Percentiles rank a stretch among this genome's conserved stretches.
Conservation (phyloP, 2,329 filamentous ascomycete species). For the Sporothrix brunneoviolacea region DNA sequence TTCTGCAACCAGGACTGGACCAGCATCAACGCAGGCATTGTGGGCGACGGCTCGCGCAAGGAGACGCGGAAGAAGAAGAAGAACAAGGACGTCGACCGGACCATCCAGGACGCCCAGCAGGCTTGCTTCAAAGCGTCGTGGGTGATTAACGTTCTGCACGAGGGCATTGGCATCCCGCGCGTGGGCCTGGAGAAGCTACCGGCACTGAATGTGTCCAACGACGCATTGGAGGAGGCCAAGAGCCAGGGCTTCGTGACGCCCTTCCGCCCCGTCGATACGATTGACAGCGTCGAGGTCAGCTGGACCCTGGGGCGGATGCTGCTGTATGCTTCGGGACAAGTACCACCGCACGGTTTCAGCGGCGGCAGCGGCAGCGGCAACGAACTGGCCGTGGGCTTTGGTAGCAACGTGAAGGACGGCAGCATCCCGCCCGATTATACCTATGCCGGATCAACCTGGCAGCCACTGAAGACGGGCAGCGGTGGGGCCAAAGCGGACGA, state of each 20-base stretch:
- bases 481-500: slow-evolving; percentile 48
- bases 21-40: slow-evolving; percentile 57
- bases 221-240: slow-evolving; percentile 60
- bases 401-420: slow-evolving; percentile 64
- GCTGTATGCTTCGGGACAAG: slow-evolving; percentile 84
- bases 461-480: slow-evolving; percentile 36
- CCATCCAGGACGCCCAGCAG: slow-evolving; percentile 71
- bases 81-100: slow-evolving; percentile 52
- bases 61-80: slow-evolving; percentile 52
- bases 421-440: slow-evolving; percentile 71
- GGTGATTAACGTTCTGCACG: slow-evolving; percentile 93
- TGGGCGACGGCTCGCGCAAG: slow-evolving; percentile 60
- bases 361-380: slow-evolving; percentile 29
- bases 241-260: slow-evolving; percentile 71
- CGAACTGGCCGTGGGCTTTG: slow-evolving; percentile 77
- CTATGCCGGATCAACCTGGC: slow-evolving; percentile 59
- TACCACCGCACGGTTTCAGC: slow-evolving; percentile 51
- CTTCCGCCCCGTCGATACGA: slow-evolving; percentile 90
- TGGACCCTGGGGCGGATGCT: slow-evolving; percentile 98
- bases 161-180: slow-evolving; percentile 88
- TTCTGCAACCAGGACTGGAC: slow-evolving; percentile 85
- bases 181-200: slow-evolving; percentile 64
- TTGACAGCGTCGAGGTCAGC: slow-evolving; percentile 84
- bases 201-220: slow-evolving; percentile 65
- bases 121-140: slow-evolving; percentile 98